Evolutionary conservation across 1,284 basidiomycete genomes (phyloP).

Genomic region (Rhizoctonia solani): DNA sequence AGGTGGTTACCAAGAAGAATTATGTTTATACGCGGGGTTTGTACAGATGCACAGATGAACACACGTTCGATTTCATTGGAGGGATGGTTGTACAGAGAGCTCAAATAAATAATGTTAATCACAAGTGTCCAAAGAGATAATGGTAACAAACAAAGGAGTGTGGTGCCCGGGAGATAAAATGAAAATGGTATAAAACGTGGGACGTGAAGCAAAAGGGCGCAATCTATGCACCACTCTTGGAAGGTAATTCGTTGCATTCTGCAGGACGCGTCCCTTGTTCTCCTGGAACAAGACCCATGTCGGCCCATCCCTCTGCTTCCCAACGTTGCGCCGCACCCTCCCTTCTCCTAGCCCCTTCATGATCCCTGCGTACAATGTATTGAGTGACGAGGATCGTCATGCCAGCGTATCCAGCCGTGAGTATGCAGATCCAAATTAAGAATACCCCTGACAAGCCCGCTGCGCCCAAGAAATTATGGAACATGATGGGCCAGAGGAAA

Average conservation of each 20-base stretch:
- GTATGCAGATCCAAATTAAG: conserved; percentile 18
- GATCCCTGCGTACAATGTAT: not conserved
- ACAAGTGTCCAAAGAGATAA: too few relatives aligned
- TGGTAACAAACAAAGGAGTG: too few relatives aligned
- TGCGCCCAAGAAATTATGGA: conserved; percentile 1
- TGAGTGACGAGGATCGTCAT: conserved; percentile 14
- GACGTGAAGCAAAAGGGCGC: not conserved
- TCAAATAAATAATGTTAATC: too few relatives aligned
- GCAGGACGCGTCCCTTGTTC: too few relatives aligned
- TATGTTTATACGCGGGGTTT: not conserved
- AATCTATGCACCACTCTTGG: conserved; percentile 10
- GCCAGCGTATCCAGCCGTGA: conserved; percentile 18
- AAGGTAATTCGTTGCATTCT: not conserved
- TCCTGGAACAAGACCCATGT: conserved; percentile 6
- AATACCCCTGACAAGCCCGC: conserved; percentile 21
- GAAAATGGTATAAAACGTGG: not conserved
- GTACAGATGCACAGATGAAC: not conserved
- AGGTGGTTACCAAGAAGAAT: not conserved
- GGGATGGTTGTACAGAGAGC: too few relatives aligned
- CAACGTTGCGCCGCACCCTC: conserved; percentile 17
- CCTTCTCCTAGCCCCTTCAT: not conserved
- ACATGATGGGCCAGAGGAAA: conserved; percentile 28
- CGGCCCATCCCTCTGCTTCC: conserved; percentile 27
- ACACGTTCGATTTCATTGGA: not conserved
- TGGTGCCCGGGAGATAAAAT: not conserved